Evolutionary conservation across 2,329 filamentous ascomycete genomes (phyloP).

Genomic region (Zymoseptoria ardabiliae): DNA sequence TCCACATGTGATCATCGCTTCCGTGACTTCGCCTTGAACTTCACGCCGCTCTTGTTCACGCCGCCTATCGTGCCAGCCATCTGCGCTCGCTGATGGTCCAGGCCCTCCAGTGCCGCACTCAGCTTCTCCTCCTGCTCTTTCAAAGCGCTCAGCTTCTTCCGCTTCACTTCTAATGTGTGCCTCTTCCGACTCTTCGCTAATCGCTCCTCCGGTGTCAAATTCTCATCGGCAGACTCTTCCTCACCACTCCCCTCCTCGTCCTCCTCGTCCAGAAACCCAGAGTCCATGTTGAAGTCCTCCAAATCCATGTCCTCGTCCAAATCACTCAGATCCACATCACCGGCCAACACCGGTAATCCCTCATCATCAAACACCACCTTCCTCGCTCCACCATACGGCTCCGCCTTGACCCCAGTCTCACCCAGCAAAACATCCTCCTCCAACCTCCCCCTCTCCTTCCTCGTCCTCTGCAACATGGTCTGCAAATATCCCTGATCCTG

Average conservation of each 20-base stretch:
- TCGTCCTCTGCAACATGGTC: slow-evolving; percentile 49
- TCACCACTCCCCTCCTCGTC: slow-evolving; percentile 17
- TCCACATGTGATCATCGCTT: slow-evolving; percentile 41
- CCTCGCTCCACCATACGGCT: slow-evolving; percentile 22
- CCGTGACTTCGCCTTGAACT: slow-evolving; percentile 57
- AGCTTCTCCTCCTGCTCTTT: slow-evolving; percentile 50
- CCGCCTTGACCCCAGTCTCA: slow-evolving; percentile 36
- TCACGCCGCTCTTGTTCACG: slow-evolving; percentile 56
- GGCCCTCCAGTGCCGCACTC: slow-evolving; percentile 46
- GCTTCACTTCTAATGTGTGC: slow-evolving; percentile 42
- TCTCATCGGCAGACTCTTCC: slow-evolving; percentile 24
- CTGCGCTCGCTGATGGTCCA: slow-evolving; percentile 53
- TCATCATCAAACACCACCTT: slow-evolving; percentile 35
- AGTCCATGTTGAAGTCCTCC: slow-evolving; percentile 18
- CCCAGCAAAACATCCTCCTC: slow-evolving; percentile 29
- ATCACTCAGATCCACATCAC: slow-evolving; percentile 11
- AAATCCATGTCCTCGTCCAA: slow-evolving; percentile 13
- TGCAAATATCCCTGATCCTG: slow-evolving; percentile 57
- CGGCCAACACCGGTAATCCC: slow-evolving; percentile 4
- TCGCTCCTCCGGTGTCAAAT: slow-evolving; percentile 33
- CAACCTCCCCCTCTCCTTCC: slow-evolving; percentile 47
- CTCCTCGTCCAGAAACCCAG: slow-evolving; percentile 13
- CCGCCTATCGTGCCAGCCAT: slow-evolving; percentile 56
- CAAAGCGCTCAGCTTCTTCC: slow-evolving; percentile 45
- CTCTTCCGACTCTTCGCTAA: slow-evolving; percentile 45